Conservation (phyloP, 352 stramenopile species). For the Albugo laibachii region DNA sequence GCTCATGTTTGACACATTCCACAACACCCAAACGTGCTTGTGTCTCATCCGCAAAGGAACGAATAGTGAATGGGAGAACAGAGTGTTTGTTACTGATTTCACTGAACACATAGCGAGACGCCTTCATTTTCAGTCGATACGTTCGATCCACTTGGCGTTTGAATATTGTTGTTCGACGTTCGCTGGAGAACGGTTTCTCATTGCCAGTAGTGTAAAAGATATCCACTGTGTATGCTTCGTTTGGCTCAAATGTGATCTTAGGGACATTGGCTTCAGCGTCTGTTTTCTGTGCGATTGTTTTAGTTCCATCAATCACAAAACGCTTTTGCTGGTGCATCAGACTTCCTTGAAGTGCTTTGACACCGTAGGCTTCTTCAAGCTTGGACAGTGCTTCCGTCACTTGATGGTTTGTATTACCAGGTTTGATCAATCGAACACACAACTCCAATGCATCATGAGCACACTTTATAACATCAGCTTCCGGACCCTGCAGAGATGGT, state of each 20-base stretch:
- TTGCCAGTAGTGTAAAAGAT: slow-evolving; percentile 96
- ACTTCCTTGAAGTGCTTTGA: slow-evolving; percentile 93
- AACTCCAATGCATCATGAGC: slow-evolving; percentile 95
- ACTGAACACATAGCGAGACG: slow-evolving; percentile 89
- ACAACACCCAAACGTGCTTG: slow-evolving; percentile 95
- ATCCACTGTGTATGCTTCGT: slow-evolving; percentile 98
- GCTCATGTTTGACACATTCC: slow-evolving; percentile 95
- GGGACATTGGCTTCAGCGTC: slow-evolving; percentile 76
- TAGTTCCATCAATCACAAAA: slow-evolving; percentile 97
- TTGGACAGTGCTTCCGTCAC: slow-evolving; percentile 89
- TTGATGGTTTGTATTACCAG: slow-evolving; percentile 92
- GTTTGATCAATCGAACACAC: slow-evolving; percentile 91
- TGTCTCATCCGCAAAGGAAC: slow-evolving; percentile 88
- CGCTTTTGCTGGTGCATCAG: slow-evolving; percentile 99
- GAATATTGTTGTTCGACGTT: slow-evolving; percentile 94
- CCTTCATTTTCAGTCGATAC: slow-evolving; percentile 92
- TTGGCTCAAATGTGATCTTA: slow-evolving; percentile 87
- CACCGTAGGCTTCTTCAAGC: slow-evolving; percentile 90
- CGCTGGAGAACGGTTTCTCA: slow-evolving; percentile 83
- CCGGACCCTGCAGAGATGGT: slow-evolving; percentile 34
- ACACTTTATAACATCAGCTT: slow-evolving; percentile 92
- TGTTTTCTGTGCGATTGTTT: slow-evolving; percentile 86
- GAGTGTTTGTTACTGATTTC: slow-evolving; percentile 98
- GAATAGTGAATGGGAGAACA: slow-evolving; percentile 96
- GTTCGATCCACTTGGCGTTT: slow-evolving; percentile 98